Evolutionary conservation across 2,329 filamentous ascomycete genomes (phyloP).

Genomic region (Colletotrichum lupini): DNA sequence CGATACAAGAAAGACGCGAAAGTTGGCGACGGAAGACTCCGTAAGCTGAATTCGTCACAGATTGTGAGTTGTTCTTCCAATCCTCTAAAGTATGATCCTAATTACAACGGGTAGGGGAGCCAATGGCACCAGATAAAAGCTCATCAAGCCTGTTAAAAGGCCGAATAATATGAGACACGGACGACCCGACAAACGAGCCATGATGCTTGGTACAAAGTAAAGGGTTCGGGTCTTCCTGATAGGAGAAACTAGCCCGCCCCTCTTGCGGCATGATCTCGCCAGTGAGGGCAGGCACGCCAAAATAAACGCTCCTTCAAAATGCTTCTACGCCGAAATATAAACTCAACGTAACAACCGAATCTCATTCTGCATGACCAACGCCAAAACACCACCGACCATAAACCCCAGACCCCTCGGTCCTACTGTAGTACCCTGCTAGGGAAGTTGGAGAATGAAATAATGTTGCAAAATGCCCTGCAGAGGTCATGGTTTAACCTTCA

Average conservation of each 20-base stretch:
- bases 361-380: slow-evolving; percentile 37
- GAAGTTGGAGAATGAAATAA: slow-evolving; percentile 20
- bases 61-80: slow-evolving; percentile 14
- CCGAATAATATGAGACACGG: slow-evolving; percentile 25
- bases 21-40: neutral
- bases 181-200: slow-evolving; percentile 32
- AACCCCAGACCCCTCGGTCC: slow-evolving; percentile 24
- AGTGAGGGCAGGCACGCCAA: slow-evolving; percentile 13
- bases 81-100: slow-evolving; percentile 36
- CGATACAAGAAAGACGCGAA: neutral
- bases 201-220: slow-evolving; percentile 42
- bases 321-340: slow-evolving; percentile 36
- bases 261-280: slow-evolving; percentile 2
- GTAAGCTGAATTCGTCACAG: slow-evolving; percentile 10
- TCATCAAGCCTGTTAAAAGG: slow-evolving; percentile 31
- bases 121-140: slow-evolving; percentile 22
- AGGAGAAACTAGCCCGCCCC: slow-evolving; percentile 9
- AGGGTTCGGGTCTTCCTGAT: slow-evolving; percentile 29
- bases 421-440: slow-evolving; percentile 22
- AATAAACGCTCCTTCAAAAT: slow-evolving; percentile 36
- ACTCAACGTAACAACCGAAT: slow-evolving; percentile 34
- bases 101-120: slow-evolving; percentile 34
- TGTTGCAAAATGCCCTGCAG: slow-evolving; percentile 4
- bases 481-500: slow-evolving; percentile 69
- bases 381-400: slow-evolving; percentile 33